Evolutionary conservation across 116 monocot species (phyloP).

Genomic region (Dioscorea cayenensis): DNA sequence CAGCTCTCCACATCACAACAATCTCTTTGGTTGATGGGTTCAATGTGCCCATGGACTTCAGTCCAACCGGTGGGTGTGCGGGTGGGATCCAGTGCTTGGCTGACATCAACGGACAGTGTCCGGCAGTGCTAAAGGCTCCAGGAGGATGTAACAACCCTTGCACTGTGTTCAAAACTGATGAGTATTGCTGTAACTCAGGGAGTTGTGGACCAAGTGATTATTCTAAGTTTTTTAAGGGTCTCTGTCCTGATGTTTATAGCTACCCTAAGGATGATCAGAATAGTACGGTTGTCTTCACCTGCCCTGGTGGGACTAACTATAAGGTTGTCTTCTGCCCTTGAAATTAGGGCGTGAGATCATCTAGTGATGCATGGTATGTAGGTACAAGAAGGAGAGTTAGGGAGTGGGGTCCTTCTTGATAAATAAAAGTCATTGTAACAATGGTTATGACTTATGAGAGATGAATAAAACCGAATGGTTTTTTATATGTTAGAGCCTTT

Average conservation of each 20-base stretch:
- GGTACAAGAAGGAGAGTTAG: too few relatives aligned
- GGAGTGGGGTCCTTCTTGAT: too few relatives aligned
- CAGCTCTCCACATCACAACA: too few relatives aligned
- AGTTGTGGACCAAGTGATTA: constrained; percentile 7
- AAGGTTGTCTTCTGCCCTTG: constrained; percentile 38
- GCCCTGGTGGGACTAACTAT: constrained; percentile 32
- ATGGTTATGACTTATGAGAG: too few relatives aligned
- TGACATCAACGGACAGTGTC: background rate
- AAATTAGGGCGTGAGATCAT: background rate
- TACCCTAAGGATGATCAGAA: constrained; percentile 30
- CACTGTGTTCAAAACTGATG: background rate
- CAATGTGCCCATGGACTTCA: constrained; percentile 49
- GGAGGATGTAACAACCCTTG: background rate
- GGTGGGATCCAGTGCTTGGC: constrained; percentile 16
- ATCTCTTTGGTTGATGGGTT: constrained; percentile 46
- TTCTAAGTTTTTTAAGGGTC: constrained; percentile 25
- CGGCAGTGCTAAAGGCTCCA: background rate
- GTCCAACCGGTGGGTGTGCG: constrained; percentile 4
- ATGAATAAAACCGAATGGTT: too few relatives aligned
- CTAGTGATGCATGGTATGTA: too few relatives aligned
- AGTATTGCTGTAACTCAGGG: constrained; percentile 27
- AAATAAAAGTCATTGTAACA: too few relatives aligned
- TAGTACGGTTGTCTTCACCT: constrained; percentile 44
- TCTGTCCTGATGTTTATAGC: constrained; percentile 37
- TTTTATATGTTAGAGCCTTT: too few relatives aligned